These are phyloP conservation scores for Scutellaria baicalensis DNA, from an alignment of 257 asterid species.

Conservation along the genomic window DNA sequence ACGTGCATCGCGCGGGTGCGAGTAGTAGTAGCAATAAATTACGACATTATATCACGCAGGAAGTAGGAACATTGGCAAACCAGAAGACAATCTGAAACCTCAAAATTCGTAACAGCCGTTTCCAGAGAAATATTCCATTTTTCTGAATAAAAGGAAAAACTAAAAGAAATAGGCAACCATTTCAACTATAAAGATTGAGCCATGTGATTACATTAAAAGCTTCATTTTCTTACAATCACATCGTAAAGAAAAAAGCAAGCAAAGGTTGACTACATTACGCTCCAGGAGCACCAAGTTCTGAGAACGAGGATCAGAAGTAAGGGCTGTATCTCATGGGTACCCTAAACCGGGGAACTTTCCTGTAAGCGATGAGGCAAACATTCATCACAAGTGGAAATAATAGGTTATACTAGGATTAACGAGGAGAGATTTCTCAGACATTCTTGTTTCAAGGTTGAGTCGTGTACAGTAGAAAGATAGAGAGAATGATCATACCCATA, in stretches of 20 bases:
- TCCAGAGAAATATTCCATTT: not conserved
- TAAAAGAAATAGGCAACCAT: not conserved
- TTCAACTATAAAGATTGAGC: conserved; percentile 6
- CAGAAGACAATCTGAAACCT: not conserved
- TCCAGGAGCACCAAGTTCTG: conserved; percentile 6
- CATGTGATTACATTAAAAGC: not conserved
- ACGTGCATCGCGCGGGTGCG: no score
- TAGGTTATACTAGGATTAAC: not conserved
- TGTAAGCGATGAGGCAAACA: conserved; percentile 20
- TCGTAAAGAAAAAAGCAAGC: conserved; percentile 1
- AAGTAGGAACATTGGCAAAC: not conserved
- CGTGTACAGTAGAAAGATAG: not conserved
- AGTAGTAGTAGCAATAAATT: no score
- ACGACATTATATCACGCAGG: no score
- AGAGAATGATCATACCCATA: conserved; percentile 39
- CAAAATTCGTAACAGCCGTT: not conserved
- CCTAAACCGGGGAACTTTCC: conserved; percentile 68
- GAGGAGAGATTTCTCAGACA: not conserved
- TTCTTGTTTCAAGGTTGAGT: not conserved
- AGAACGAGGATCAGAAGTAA: conserved; percentile 35
- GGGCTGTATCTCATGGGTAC: conserved; percentile 63
- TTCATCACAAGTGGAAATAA: not conserved
- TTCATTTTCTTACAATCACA: conserved; percentile 9
- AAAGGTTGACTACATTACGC: conserved; percentile 4
- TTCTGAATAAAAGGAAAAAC: not conserved